A percentile compares a stretch with the other conserved stretches of the same genome.
Conservation (phyloP, 345 rosid genomes). For the Corchorus olitorius region DNA sequence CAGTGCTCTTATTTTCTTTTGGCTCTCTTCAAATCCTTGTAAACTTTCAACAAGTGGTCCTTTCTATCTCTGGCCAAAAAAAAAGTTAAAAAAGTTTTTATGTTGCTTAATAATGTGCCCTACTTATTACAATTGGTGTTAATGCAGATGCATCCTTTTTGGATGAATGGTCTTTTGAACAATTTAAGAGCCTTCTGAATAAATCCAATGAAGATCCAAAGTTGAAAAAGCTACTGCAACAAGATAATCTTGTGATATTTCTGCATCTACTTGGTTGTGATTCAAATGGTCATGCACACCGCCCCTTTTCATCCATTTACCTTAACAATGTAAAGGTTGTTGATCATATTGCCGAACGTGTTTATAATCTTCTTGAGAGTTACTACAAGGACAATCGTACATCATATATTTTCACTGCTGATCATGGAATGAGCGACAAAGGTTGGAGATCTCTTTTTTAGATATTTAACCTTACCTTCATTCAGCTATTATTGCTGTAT, state of each 20-base stretch:
- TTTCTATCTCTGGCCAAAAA: no score
- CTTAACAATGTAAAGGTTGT: slow-evolving; percentile 96
- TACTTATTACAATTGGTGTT: slow-evolving; percentile 34
- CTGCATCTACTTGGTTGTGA: slow-evolving; percentile 98
- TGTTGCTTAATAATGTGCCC: slow-evolving; percentile 20
- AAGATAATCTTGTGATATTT: slow-evolving; percentile 86
- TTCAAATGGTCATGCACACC: slow-evolving; percentile 97
- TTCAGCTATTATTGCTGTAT: background rate
- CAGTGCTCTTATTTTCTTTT: background rate
- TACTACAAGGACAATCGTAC: slow-evolving; percentile 89
- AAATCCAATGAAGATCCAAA: slow-evolving; percentile 70
- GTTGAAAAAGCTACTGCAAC: slow-evolving; percentile 73
- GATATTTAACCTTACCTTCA: slow-evolving; percentile 1
- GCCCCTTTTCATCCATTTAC: slow-evolving; percentile 90
- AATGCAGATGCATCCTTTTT: slow-evolving; percentile 97
- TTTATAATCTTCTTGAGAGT: slow-evolving; percentile 75
- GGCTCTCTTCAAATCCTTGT: slow-evolving; percentile 10
- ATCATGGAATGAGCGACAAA: slow-evolving; percentile 99
- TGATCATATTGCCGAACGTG: slow-evolving; percentile 76
- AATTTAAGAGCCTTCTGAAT: slow-evolving; percentile 87
- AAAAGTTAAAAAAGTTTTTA: background rate
- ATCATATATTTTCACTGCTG: slow-evolving; percentile 88
- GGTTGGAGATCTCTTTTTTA: slow-evolving; percentile 42
- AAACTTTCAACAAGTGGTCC: background rate
- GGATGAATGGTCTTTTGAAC: slow-evolving; percentile 99